Conservation (phyloP, 2,329 filamentous ascomycete genomes). For the Fusarium redolens region DNA sequence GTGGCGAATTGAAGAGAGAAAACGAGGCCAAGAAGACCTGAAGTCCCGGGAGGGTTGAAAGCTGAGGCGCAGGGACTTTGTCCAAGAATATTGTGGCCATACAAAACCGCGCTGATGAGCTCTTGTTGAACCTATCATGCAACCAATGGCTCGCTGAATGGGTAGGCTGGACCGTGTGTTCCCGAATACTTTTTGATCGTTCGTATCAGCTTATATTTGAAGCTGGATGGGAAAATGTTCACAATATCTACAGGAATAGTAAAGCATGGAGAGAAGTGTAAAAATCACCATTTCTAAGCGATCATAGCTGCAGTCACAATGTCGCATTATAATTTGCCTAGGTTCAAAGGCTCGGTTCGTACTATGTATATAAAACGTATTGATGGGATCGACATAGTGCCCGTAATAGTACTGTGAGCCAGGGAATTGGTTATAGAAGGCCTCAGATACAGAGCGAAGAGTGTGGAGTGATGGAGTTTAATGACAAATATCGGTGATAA, state of each 20-base stretch:
- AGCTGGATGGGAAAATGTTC: not conserved
- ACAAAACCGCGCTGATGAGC: not conserved
- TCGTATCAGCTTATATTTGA: not conserved
- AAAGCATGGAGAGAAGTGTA: not conserved
- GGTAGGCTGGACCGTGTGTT: not conserved
- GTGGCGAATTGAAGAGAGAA: not conserved
- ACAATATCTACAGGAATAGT: not conserved
- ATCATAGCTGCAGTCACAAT: not conserved
- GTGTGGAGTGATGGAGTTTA: slow-evolving; percentile 29
- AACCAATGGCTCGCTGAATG: not conserved
- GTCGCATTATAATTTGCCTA: not conserved
- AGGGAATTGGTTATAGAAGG: not conserved
- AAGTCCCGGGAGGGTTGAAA: slow-evolving; percentile 2
- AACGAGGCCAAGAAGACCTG: not conserved
- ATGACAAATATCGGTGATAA: slow-evolving; percentile 44
- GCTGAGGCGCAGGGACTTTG: not conserved
- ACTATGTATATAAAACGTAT: no score
- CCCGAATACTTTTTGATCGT: not conserved
- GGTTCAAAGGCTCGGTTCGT: not conserved
- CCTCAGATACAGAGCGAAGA: not conserved
- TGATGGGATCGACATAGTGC: not conserved
- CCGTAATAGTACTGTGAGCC: not conserved
- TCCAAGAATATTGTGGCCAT: not conserved
- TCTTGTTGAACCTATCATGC: not conserved
- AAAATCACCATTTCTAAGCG: not conserved